A percentile compares a stretch with the other conserved stretches of the same genome.
These are phyloP conservation scores for Ustilago loliicola DNA, from an alignment of 1,284 basidiomycete species.

Conservation along the genomic window DNA sequence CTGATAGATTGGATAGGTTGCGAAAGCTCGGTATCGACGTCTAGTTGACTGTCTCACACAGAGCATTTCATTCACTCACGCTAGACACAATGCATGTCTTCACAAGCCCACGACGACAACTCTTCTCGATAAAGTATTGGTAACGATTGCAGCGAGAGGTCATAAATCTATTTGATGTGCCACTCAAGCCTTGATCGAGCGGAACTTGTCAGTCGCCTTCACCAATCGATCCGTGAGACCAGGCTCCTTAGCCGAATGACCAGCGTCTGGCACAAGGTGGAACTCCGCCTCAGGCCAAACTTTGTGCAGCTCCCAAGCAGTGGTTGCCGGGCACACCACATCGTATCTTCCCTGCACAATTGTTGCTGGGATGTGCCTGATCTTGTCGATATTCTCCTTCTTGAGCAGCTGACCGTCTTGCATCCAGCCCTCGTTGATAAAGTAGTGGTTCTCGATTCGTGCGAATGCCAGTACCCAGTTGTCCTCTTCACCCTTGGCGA, in stretches of 20 bases:
- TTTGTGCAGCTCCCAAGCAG: conserved; percentile 69
- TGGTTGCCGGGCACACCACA: conserved; percentile 73
- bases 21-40: conserved; percentile 58
- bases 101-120: background rate
- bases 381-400: conserved; percentile 87
- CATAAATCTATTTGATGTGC: background rate
- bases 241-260: conserved; percentile 85
- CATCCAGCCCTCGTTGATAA: conserved; percentile 84
- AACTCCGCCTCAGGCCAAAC: conserved; percentile 54
- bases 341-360: conserved; percentile 81
- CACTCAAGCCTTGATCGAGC: conserved; percentile 24
- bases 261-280: conserved; percentile 84
- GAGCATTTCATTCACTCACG: background rate
- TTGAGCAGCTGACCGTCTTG: conserved; percentile 88
- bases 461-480: conserved; percentile 77
- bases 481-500: conserved; percentile 56
- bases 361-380: conserved; percentile 77
- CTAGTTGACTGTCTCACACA: background rate
- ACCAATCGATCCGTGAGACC: conserved; percentile 82
- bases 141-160: too few species aligned
- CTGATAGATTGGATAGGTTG: conserved; percentile 48
- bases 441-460: conserved; percentile 92
- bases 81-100: background rate
- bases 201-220: conserved; percentile 74
- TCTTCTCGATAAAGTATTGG: background rate